These are phyloP conservation scores for Onygenales sp. DNA, from an alignment of 2,329 filamentous ascomycete species.

Conservation along the genomic window DNA sequence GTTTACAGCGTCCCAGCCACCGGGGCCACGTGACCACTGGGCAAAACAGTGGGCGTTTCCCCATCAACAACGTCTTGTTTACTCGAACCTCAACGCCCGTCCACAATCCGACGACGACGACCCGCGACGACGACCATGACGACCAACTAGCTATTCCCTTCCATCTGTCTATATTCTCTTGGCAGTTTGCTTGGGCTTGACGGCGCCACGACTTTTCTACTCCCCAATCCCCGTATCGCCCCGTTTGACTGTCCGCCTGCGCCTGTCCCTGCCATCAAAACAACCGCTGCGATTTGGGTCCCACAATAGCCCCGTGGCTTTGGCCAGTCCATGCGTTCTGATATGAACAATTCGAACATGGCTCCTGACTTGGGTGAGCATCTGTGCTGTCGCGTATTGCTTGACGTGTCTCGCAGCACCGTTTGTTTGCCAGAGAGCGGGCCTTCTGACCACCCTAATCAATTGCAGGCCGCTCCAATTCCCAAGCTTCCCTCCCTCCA, in stretches of 20 bases:
- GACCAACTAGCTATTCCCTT: background rate
- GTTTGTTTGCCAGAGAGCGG: background rate
- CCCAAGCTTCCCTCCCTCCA: constrained; percentile 26
- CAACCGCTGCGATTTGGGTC: background rate
- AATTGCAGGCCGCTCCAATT: constrained; percentile 24
- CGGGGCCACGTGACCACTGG: background rate
- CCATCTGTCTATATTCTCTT: background rate
- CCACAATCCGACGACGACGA: background rate
- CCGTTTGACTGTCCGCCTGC: background rate
- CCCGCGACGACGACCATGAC: constrained; percentile 3
- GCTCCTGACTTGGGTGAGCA: constrained; percentile 25
- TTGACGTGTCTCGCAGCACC: background rate
- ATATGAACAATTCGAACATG: constrained; percentile 17
- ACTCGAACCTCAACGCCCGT: background rate
- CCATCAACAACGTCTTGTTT: constrained; percentile 16
- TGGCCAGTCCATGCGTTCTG: background rate
- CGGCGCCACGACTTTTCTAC: background rate
- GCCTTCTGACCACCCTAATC: too few relatives aligned
- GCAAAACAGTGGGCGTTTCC: constrained; percentile 11
- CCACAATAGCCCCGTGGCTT: constrained; percentile 9
- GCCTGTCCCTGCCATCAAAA: constrained; percentile 1
- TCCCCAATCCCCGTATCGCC: background rate
- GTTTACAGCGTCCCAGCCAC: too few relatives aligned
- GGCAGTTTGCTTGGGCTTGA: background rate
- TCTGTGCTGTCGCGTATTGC: background rate